A percentile compares a stretch with the other conserved stretches of the same genome.
Conservation (phyloP, 768 basidiomycete species). For the Lentinula detonsa region DNA sequence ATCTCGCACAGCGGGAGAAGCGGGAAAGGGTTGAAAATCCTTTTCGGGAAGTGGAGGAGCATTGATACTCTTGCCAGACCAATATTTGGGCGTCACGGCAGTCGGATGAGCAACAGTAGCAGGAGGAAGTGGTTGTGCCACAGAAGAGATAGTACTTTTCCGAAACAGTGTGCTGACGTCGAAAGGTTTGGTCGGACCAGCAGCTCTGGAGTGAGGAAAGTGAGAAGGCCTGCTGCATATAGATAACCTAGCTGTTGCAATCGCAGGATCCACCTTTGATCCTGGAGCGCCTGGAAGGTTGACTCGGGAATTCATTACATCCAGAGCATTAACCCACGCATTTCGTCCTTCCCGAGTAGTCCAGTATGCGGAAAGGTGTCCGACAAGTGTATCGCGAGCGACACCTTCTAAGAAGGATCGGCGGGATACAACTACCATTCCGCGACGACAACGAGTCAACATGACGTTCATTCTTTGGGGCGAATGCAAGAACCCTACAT, state of each 20-base stretch:
- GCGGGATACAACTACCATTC: conserved; percentile 42
- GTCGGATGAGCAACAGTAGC: too few relatives aligned
- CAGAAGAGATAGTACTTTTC: too few relatives aligned
- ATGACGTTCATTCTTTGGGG: conserved; percentile 46
- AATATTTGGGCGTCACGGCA: too few relatives aligned
- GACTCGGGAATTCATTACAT: conserved; percentile 19
- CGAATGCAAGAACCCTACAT: conserved; percentile 40
- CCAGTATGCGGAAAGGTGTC: conserved; percentile 25
- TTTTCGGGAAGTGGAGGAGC: too few relatives aligned
- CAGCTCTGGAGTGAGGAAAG: neutral
- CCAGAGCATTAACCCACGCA: conserved; percentile 27
- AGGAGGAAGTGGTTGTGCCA: too few relatives aligned
- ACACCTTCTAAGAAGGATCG: conserved; percentile 29
- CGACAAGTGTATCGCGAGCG: conserved; percentile 36
- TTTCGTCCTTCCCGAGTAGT: neutral
- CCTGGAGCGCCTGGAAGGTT: conserved; percentile 24
- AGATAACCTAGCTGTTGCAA: neutral
- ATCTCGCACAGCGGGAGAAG: too few relatives aligned
- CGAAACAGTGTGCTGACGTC: neutral
- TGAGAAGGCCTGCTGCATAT: neutral
- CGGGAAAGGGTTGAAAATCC: too few relatives aligned
- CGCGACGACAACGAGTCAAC: conserved; percentile 40
- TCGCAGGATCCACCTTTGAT: neutral
- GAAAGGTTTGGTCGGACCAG: neutral
- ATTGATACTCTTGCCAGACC: too few relatives aligned